Evolutionary conservation across 225 moss, liverwort and hornwort genomes (phyloP), one percentile per base, ranked within the genome.

Genomic region (Pseudisothecium myosuroides): DNA sequence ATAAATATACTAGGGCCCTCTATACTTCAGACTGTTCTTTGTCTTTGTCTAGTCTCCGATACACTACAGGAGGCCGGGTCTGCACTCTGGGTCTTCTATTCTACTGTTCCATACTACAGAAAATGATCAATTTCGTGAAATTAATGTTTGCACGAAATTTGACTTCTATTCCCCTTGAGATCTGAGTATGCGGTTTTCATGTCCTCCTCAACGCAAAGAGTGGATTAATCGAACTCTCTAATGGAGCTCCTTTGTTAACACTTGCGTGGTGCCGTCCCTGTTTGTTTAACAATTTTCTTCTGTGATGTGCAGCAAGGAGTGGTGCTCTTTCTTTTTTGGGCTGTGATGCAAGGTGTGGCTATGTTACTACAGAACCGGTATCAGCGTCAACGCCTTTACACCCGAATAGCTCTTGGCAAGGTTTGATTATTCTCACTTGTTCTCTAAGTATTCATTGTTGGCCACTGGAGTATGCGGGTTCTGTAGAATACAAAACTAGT

Each of bases 281-380:
- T 23, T 82, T 65, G 56, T 64, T 37, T 47, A 28, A 68, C 26
- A 85, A 29, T 69, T 54, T 52, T 24, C 71, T 47, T 47, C n/a
- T 69, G 54, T 78, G 43, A 72, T 72, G 4, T 90, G 83, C 94
- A 98, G 98, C 97, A 97, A 95, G 98, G 96, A 91, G 97, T 98
- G 82, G 91, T 94, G 18, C 88, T 97, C 64, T 99, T 99, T 89
- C 95, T 99, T 79, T 90, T 89, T 54, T 99, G 98, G 98, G 97
- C 97, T 77, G 96, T 99, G 24, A 98, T 97, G 98, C 98, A 97
- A 93, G 98, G 98, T 89, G 95, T 98, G 78, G 98, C 98, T 10
- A 98, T 98, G 98, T 93, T 98, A 80, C 96, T 98, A 27, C 97
- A 98, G 89, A 98, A 98, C 87, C 96, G 97, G 54, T 98, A 98